Evolutionary conservation across 345 rosid genomes (phyloP), one percentile per base, ranked within the genome.

Genomic region (Populus euphratica): DNA sequence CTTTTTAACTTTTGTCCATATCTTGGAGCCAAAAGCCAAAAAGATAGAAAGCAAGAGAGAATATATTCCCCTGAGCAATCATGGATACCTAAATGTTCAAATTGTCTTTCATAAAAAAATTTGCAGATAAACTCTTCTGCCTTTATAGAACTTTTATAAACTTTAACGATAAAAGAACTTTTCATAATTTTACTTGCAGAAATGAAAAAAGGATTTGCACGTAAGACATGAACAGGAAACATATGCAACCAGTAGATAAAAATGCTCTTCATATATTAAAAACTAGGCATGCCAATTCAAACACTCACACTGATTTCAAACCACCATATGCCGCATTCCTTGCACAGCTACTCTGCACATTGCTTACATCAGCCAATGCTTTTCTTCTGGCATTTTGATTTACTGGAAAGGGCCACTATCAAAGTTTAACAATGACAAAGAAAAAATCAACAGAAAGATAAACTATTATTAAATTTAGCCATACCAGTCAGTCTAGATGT

Each of bases 281-380:
- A 36, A 52, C 10, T 36, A 73, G 47, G n/a, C 33, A 39, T 76
- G 25, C 70, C 35, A 68, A 4, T n/a, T 43, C 16, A 20, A 68
- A 83, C 66, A 82, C 86, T 89, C 85, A 94, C 97, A 68, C 75
- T 44, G 84, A 81, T 81, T 84, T 91, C 73, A 86, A 86, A 73
- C 87, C 94, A 89, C 84, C 80, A 39, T 69, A 80, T 47, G 76
- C 78, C 74, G 62, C 80, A 76, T 64, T 83, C 72, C 81, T 74
- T 14, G 81, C 36, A 72, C 64, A 59, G 31, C 80, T 83, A 41
- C 84, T 80, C 49, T 61, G 82, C 49, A 76, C 84, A 80, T 91
- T 94, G 85, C 97, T 91, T 68, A 94, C 84, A 86, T 93, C 97
- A 73, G 87, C 85, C 87, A 94, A 79, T 29, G 93, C 90, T 78